These are phyloP conservation scores for Cryptococcus maquisensis DNA, from an alignment of 1,284 basidiomycete species.

Conservation along the genomic window DNA sequence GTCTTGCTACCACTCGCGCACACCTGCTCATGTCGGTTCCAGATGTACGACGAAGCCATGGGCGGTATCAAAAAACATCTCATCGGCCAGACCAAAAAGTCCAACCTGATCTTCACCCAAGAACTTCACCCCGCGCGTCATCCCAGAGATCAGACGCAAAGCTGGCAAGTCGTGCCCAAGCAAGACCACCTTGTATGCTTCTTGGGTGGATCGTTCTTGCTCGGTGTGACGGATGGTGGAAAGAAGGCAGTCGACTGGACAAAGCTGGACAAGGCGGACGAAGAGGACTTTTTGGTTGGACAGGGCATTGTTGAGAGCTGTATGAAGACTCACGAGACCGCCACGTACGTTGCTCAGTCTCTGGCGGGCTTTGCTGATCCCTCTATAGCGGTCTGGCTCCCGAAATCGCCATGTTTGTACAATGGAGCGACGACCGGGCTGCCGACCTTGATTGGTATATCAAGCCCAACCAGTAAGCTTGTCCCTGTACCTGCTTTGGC, in stretches of 20 bases:
- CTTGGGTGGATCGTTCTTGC: constrained; percentile 83
- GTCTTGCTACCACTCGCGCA: constrained; percentile 15
- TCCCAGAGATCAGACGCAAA: constrained; percentile 48
- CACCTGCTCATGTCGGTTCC: neutral
- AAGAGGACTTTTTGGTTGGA: constrained; percentile 77
- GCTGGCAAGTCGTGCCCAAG: constrained; percentile 71
- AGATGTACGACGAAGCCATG: constrained; percentile 87
- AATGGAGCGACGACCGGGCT: constrained; percentile 49
- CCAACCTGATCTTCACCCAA: constrained; percentile 69
- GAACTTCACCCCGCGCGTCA: constrained; percentile 58
- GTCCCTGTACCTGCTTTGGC: neutral
- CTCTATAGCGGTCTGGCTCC: constrained; percentile 67
- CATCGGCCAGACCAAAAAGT: constrained; percentile 59
- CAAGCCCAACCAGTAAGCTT: constrained; percentile 51
- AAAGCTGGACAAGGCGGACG: constrained; percentile 54
- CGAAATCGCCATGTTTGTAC: constrained; percentile 74
- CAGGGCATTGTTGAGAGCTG: constrained; percentile 80
- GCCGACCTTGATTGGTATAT: constrained; percentile 77
- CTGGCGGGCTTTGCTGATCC: neutral
- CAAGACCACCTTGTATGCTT: constrained; percentile 97
- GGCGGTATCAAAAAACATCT: constrained; percentile 72
- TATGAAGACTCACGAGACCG: constrained; percentile 78
- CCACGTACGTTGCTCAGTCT: constrained; percentile 60
- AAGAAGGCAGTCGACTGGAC: constrained; percentile 47
- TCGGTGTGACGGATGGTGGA: constrained; percentile 74